Base-by-base conservation (phyloP, 495 filamentous ascomycete genomes). In the Penicillium turbatum region DNA sequence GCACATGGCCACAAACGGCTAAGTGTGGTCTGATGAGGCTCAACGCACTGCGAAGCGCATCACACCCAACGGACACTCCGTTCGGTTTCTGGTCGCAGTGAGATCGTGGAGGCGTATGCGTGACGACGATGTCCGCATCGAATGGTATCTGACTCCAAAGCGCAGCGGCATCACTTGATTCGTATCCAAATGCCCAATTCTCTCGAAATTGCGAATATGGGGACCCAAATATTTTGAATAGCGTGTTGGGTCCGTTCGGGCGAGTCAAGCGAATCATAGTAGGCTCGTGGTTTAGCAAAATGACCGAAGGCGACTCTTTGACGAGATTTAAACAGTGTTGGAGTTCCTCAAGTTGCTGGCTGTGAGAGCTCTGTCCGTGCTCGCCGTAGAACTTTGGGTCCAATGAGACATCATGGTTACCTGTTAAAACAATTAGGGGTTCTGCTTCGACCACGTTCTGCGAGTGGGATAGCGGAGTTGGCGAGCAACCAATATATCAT, bases 391-490 rank as follows among this genome's bases (percentile, higher is more conserved):
- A 87, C 0, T 66, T 59, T 16, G 61, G 51, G 63, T 92, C 88
- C 5, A 93, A 72, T 0, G 86, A 87, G 43, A 91, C 74, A 59
- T 93, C 89, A 62, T 93, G 89, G 62, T 92, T 93, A 21, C 88
- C 86, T 89, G 54, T 60, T 41, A 26, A 31, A 37, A 27, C 35
- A 16, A 36, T 53, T 42, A 31, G 31, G 34, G 12, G 15, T 16
- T 19, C n/a, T 53, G 27, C 3, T 3, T 40, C 8, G 29, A 15
- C 17, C 37, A 24, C 30, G 32, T 38, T 13, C 6, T 32, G 15
- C 10, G 16, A 39, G 30, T n/a, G 12, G 15, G 31, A 35, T 8
- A n/a, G 35, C 30, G 35, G 13, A 51, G 9, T 32, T 42, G 17
- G 30, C 17, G 15, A 41, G 17, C 19, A 44, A 15, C 1, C 19